Conservation (phyloP, 2,329 filamentous ascomycete genomes). For the Tolypocladium cylindrosporum region DNA sequence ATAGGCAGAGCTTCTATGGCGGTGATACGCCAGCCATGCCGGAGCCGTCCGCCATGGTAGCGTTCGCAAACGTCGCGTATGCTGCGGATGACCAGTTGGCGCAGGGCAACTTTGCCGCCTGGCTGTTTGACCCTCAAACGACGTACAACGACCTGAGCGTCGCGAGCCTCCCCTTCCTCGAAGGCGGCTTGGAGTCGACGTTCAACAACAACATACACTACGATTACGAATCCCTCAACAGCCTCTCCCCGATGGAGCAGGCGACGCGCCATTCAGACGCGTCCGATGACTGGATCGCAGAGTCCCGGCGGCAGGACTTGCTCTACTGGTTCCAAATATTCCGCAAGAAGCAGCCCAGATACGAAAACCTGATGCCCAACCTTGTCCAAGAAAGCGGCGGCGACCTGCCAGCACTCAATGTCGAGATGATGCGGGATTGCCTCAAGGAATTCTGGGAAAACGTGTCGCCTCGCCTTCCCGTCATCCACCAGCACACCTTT, state of each 20-base stretch:
- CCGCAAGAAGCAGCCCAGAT: slow-evolving; percentile 30
- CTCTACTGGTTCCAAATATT: slow-evolving; percentile 32
- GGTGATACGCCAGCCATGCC: slow-evolving; percentile 16
- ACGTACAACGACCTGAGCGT: slow-evolving; percentile 31
- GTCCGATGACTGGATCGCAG: slow-evolving; percentile 33
- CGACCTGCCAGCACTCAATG: slow-evolving; percentile 45
- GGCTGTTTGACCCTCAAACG: slow-evolving; percentile 39
- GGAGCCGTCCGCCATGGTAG: slow-evolving; percentile 22
- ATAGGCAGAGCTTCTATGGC: slow-evolving; percentile 26
- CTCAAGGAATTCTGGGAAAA: slow-evolving; percentile 81
- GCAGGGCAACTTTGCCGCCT: slow-evolving; percentile 37
- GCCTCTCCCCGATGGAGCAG: slow-evolving; percentile 33
- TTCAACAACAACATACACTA: slow-evolving; percentile 42
- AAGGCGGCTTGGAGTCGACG: slow-evolving; percentile 38
- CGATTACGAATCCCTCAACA: slow-evolving; percentile 39
- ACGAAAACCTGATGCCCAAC: slow-evolving; percentile 21
- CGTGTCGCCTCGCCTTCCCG: slow-evolving; percentile 76
- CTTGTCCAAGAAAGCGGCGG: slow-evolving; percentile 28
- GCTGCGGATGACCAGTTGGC: slow-evolving; percentile 22
- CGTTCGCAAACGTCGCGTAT: slow-evolving; percentile 12
- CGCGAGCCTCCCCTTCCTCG: slow-evolving; percentile 34
- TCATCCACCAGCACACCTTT: slow-evolving; percentile 83
- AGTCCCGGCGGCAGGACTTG: slow-evolving; percentile 34
- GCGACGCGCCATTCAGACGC: slow-evolving; percentile 28
- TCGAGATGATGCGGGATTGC: slow-evolving; percentile 78